Evolutionary conservation across 2,329 filamentous ascomycete genomes (phyloP), one percentile per base, ranked within the genome.

Genomic region (Diaporthe amygdali): DNA sequence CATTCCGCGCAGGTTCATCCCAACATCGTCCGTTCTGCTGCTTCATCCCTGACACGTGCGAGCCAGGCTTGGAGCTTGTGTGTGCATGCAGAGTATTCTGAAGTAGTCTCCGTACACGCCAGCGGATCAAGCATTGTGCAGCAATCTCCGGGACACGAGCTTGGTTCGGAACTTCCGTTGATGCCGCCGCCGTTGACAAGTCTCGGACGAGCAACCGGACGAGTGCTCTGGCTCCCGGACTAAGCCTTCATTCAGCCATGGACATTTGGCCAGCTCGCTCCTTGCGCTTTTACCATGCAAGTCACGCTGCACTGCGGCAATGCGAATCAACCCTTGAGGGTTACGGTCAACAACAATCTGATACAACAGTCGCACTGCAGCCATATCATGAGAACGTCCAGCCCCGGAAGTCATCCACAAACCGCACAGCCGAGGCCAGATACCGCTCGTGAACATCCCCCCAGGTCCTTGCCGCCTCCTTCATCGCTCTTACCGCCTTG

Each of bases 401-500:
- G 0, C 90, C 90, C 47, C 89, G 81, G 77, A 95, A 96, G 71
- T 92, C 91, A 73, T 94, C 91, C 3, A 89, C 91, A 81, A 96
- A 93, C 63, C 89, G 88, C 27, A 94, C 86, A 2, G 93, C 93
- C 8, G 92, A 88, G 69, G 88, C 88, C 37, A 95, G 83, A 76
- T 93, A 94, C 72, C 83, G 88, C 47, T 90, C 85, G 72, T 91
- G 87, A 5, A 87, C 85, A 78, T 95, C 92, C 5, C 91, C 91
- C 93, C 93, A 96, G 0, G 92, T 94, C 73, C 86, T 87, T 17
- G 91, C 90, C 22, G 91, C 92, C 78, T 94, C 94, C 79, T 86
- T 91, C 85, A 96, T 92, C 2, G 93, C 90, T 52, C 94, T 89
- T 66, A 95, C 83, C 20, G 88, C 90, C 83, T 98, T 97, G 39